Percentiles rank a stretch among this genome's conserved stretches.
phyloP scores from a whole-genome alignment of 495 filamentous ascomycete genomes.

The Talaromyces trachyspermus region DNA sequence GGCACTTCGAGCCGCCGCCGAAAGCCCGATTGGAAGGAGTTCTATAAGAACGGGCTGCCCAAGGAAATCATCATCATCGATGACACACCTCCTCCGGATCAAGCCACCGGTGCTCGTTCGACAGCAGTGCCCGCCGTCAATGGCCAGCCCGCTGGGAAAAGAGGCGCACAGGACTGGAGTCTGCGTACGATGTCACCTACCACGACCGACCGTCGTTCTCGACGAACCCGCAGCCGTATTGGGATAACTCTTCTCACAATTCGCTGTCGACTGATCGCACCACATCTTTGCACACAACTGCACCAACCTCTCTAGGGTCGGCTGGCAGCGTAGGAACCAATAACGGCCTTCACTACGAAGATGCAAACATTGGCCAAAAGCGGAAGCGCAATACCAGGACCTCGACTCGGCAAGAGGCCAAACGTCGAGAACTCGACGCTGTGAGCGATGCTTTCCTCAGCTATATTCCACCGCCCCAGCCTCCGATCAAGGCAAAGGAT shows the following conservation, averaged over 20 bases:
- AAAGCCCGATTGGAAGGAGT: slow-evolving; percentile 75
- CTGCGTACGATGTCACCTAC: slow-evolving; percentile 58
- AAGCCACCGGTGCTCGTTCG: slow-evolving; percentile 23
- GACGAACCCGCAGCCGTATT: slow-evolving; percentile 61
- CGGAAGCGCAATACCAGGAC: slow-evolving; percentile 77
- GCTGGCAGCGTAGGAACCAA: slow-evolving; percentile 56
- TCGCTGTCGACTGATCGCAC: slow-evolving; percentile 82
- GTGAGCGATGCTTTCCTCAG: slow-evolving; percentile 63
- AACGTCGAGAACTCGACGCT: slow-evolving; percentile 59
- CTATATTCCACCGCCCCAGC: slow-evolving; percentile 80
- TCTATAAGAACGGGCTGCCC: slow-evolving; percentile 88
- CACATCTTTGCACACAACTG: slow-evolving; percentile 79
- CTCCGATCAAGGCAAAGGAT: slow-evolving; percentile 85
- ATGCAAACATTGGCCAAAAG: slow-evolving; percentile 65
- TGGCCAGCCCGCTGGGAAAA: slow-evolving; percentile 53
- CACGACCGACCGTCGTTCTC: slow-evolving; percentile 58
- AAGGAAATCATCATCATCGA: slow-evolving; percentile 95
- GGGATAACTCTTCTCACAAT: slow-evolving; percentile 54
- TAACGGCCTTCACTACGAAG: slow-evolving; percentile 46
- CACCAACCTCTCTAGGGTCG: slow-evolving; percentile 81
- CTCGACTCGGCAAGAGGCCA: slow-evolving; percentile 72
- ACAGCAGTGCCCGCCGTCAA: slow-evolving; percentile 14
- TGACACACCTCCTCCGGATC: slow-evolving; percentile 70
- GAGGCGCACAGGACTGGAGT: slow-evolving; percentile 54
- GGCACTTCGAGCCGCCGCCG: slow-evolving; percentile 50